A percentile compares a stretch with the other conserved stretches of the same genome.
These are phyloP conservation scores for Maudiozyma humilis DNA, from an alignment of 1,139 yeast species.

Conservation along the genomic window DNA sequence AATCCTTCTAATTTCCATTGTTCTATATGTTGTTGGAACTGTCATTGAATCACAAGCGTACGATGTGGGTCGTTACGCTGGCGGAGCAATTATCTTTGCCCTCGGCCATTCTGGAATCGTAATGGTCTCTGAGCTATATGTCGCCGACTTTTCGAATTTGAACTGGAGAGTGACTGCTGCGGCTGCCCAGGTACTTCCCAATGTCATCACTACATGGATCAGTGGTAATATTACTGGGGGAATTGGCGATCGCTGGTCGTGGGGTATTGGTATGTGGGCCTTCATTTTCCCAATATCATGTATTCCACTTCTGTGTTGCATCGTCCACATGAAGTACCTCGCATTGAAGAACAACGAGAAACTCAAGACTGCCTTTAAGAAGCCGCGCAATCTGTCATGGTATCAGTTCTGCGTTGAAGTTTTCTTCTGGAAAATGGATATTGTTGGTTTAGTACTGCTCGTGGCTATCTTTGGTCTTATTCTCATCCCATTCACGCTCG, in stretches of 20 bases:
- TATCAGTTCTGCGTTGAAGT: constrained; percentile 26
- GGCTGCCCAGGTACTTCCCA: constrained; percentile 58
- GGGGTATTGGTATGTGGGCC: constrained; percentile 72
- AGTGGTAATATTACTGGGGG: constrained; percentile 44
- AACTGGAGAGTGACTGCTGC: constrained; percentile 58
- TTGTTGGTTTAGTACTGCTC: constrained; percentile 44
- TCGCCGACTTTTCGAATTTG: constrained; percentile 55
- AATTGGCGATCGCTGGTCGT: constrained; percentile 43
- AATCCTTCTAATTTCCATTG: constrained; percentile 41
- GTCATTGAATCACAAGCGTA: constrained; percentile 55
- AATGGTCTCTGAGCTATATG: constrained; percentile 45
- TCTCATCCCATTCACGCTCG: constrained; percentile 43
- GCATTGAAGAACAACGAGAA: constrained; percentile 40
- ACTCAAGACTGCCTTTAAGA: neutral
- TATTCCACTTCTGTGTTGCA: constrained; percentile 43
- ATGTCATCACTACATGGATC: constrained; percentile 65
- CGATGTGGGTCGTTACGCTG: constrained; percentile 53
- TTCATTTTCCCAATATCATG: constrained; percentile 54
- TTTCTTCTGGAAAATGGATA: constrained; percentile 46
- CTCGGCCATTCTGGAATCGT: constrained; percentile 57
- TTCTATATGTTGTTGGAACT: constrained; percentile 59
- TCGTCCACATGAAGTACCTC: constrained; percentile 44
- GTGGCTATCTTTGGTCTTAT: constrained; percentile 47
- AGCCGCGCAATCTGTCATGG: constrained; percentile 2
- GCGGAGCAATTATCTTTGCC: constrained; percentile 59